These are phyloP conservation scores for Leishmania martiniquensis DNA, from an alignment of 208 protist genomes.

Conservation along the genomic window DNA sequence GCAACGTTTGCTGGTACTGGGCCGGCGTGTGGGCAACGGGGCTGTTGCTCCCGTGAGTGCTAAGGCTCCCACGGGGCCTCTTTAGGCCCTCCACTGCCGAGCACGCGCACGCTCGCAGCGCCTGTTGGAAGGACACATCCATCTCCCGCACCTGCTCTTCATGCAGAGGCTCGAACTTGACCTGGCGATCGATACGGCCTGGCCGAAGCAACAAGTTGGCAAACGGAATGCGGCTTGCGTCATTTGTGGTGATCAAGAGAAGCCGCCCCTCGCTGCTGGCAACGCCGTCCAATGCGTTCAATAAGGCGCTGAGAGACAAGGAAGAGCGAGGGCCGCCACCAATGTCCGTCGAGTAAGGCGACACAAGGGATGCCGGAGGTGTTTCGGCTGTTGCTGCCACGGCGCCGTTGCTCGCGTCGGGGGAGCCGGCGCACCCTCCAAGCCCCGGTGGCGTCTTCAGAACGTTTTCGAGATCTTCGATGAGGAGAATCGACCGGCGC, in stretches of 20 bases:
- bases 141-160: slow-evolving; percentile 50
- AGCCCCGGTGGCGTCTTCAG: slow-evolving; percentile 41
- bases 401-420: neutral
- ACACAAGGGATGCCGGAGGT: neutral
- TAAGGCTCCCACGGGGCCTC: neutral
- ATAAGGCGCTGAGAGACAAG: slow-evolving; percentile 93
- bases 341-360: slow-evolving; percentile 25
- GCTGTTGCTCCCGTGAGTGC: neutral
- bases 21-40: slow-evolving; percentile 34
- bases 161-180: slow-evolving; percentile 59
- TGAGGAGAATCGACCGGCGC: slow-evolving; percentile 84
- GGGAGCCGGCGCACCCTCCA: neutral
- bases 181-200: slow-evolving; percentile 90
- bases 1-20: slow-evolving; percentile 47
- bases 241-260: slow-evolving; percentile 96
- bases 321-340: slow-evolving; percentile 33
- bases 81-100: neutral
- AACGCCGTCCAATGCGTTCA: slow-evolving; percentile 97
- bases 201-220: slow-evolving; percentile 92
- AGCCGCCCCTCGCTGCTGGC: slow-evolving; percentile 92
- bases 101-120: slow-evolving; percentile 13
- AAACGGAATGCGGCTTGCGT: slow-evolving; percentile 82
- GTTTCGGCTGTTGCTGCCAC: neutral
- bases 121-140: slow-evolving; percentile 34
- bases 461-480: slow-evolving; percentile 96